These are phyloP conservation scores for Eustoma russellianum DNA, from an alignment of 257 asterid genomes.

Conservation along the genomic window DNA sequence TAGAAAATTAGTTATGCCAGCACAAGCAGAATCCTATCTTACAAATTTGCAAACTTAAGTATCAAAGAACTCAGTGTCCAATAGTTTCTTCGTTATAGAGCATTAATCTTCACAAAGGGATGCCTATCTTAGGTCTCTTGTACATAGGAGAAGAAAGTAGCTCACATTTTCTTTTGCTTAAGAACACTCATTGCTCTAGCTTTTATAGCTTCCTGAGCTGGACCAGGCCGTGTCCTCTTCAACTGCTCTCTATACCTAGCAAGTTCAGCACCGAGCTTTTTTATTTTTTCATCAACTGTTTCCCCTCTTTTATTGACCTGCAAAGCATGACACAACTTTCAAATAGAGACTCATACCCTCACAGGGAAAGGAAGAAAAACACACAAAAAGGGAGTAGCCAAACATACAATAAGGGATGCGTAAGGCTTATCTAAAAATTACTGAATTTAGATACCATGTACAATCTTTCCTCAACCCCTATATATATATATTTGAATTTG, in stretches of 20 bases:
- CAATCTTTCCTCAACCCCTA: no score
- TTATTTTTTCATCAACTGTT: conserved; percentile 74
- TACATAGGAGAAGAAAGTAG: conserved; percentile 4
- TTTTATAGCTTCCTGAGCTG: conserved; percentile 92
- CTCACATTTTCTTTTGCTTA: conserved; percentile 86
- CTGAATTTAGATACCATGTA: no score
- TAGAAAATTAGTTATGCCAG: no score
- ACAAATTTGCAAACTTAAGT: background rate
- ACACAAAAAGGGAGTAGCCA: no score
- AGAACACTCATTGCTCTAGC: conserved; percentile 97
- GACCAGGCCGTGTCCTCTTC: conserved; percentile 93
- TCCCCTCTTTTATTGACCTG: conserved; percentile 96
- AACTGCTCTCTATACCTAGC: conserved; percentile 74
- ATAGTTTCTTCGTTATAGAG: background rate
- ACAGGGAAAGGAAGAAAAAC: background rate
- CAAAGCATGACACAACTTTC: background rate
- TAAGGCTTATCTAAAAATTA: no score
- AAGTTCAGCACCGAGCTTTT: conserved; percentile 72
- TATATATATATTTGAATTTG: no score
- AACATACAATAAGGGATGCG: no score
- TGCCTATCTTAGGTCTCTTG: background rate
- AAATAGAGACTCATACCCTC: background rate
- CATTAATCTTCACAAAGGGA: background rate
- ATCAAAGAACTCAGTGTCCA: background rate
- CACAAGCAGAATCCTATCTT: no score